Base-by-base conservation (phyloP, 768 basidiomycete genomes). In the Hirschioporus abietinus region DNA sequence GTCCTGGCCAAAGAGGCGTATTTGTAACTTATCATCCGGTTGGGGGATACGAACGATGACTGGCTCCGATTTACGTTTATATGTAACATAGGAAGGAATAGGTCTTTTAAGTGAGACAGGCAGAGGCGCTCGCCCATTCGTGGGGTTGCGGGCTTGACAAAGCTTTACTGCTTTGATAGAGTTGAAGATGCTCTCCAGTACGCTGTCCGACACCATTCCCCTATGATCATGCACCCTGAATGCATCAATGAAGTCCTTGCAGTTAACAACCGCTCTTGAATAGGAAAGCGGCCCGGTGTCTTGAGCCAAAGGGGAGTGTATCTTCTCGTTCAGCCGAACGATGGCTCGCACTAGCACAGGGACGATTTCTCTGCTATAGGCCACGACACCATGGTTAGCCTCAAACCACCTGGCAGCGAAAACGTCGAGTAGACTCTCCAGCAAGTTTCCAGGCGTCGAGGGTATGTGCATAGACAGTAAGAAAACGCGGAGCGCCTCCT, bases 321-420 rank as follows among this genome's bases (percentile, higher is more conserved):
- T 77, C 24, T 90, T 85, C 61, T 96, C 93, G 74, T 97, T 96
- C 65, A 99, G 84, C 73, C 95, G 92, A 63, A 91, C 87, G 68
- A 95, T 85, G 4, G 93, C 88, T 64, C 89, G 85, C 42, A 92
- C 89, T 60, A 96, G 86, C 62, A 86, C 86, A 69, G 84, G 79
- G 17, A 92, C 89, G 68, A 93, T 81, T 72, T 94, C 92, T 76
- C 87, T 90, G 78, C 94, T 91, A 72, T 89, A 96, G 1, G 90
- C 85, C 26, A 94, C 87, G 26, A 85, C 82, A 62, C 83, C 81
- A 7, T 88, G 84, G 73, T 99, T 99, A 23, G 92, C 90, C 68
- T 95, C 92, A 71, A 93, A 92, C 92, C 95, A 99, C 30, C 92
- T 85, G 70, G 86, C 83, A 17, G 95, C 91, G 74, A 99, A 95